Conservation (phyloP, 768 basidiomycete species). For the Suillus ampliporus region DNA sequence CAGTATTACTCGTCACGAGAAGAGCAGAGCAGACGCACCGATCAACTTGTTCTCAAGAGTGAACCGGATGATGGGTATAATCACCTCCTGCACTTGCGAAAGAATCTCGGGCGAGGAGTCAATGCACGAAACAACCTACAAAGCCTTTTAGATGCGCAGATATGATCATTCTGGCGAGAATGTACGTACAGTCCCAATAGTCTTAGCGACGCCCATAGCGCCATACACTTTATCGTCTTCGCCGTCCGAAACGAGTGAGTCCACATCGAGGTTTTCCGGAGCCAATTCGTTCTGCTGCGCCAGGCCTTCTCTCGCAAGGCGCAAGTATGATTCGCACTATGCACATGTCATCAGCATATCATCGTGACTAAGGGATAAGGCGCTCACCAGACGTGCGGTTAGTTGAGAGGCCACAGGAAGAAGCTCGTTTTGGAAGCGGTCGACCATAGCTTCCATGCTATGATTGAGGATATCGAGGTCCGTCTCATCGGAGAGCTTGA, state of each 20-base stretch:
- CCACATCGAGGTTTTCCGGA: no score
- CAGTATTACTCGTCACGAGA: neutral
- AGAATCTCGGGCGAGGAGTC: conserved; percentile 78
- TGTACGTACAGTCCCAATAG: conserved; percentile 71
- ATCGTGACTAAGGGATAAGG: neutral
- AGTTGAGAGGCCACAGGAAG: conserved; percentile 86
- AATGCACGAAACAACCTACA: conserved; percentile 75
- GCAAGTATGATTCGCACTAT: no score
- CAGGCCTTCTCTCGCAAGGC: no score
- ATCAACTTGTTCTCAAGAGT: conserved; percentile 80
- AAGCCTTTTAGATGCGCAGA: conserved; percentile 2
- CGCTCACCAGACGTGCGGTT: conserved; percentile 72
- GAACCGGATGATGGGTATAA: conserved; percentile 77
- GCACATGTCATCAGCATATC: conserved; percentile 3
- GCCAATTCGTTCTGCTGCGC: no score
- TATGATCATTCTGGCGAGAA: neutral
- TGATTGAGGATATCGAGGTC: conserved; percentile 68
- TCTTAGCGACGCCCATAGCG: conserved; percentile 88
- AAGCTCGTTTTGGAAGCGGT: conserved; percentile 75
- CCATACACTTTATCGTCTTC: conserved; percentile 55
- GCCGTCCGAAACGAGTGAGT: no score
- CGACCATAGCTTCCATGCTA: no score
- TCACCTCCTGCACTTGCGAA: conserved; percentile 78
- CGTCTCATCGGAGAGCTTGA: conserved; percentile 90
- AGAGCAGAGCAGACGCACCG: conserved; percentile 50